Evolutionary conservation across 2,329 filamentous ascomycete genomes (phyloP), one percentile per base, ranked within the genome.

Genomic region (Fusarium sublunatum): DNA sequence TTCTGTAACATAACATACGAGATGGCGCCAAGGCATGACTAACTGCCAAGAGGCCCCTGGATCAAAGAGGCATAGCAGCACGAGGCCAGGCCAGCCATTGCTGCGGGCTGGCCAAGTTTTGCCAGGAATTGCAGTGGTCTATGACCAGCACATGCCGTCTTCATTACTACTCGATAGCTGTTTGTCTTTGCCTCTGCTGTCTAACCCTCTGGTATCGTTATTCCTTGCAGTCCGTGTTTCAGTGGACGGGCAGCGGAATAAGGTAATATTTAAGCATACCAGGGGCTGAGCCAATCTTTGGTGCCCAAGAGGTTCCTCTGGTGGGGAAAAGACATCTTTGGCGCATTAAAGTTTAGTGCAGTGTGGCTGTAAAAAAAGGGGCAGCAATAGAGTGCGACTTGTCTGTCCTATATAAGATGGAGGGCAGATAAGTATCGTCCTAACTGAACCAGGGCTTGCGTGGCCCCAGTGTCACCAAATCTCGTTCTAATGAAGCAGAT

Each of bases 231-330:
- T 15, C 15, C 34, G 19, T 57, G 65, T 67, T 66, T 68, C 57
- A 58, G 47, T 55, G 52, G 49, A 39, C 29, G 47, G 44, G 38
- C 48, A 47, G 48, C 34, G 49, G 66, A 69, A 68, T 69, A 69
- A 69, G 67, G 67, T 69, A 69, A 69, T 61, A 69, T 69, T 69
- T 69, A 69, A 69, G 67, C 67, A 69, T 69, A 69, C 61, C 66
- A 66, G 67, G 64, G 56, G 58, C 40, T 56, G 52, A 44, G 24
- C 45, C 49, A 54, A 32, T 52, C 58, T 46, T 49, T 34, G 41
- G 47, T 59, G 35, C 41, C 40, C 10, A 22, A 4, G 25, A 26
- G 5, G 4, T 28, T 34, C 25, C 2, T 44, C 43, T 29, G 46
- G 61, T 61, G 61, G 61, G 55, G 38, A 43, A 38, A 22, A 40